phyloP scores from a whole-genome alignment of 768 basidiomycete species.

The Amanita rimosa region DNA sequence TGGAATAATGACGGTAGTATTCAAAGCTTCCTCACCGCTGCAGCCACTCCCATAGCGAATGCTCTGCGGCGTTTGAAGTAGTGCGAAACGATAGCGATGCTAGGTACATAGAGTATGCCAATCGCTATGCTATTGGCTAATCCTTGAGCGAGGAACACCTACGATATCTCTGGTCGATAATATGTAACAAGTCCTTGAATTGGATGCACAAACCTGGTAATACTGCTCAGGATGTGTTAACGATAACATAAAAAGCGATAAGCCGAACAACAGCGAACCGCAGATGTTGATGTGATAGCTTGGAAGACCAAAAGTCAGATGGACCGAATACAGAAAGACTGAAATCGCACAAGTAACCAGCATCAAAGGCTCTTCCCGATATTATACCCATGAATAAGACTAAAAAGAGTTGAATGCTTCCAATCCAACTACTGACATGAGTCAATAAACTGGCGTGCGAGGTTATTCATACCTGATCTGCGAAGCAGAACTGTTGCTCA shows the following conservation, averaged over 20 bases:
- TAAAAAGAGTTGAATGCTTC: constrained; percentile 37
- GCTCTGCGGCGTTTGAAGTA: constrained; percentile 24
- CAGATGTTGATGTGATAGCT: constrained; percentile 34
- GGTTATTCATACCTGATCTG: constrained; percentile 20
- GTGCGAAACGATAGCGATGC: constrained; percentile 23
- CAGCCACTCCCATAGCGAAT: constrained; percentile 23
- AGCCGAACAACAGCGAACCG: constrained; percentile 31
- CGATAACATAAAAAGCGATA: constrained; percentile 37
- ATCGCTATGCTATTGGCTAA: constrained; percentile 36
- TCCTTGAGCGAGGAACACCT: constrained; percentile 39
- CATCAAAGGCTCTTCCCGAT: constrained; percentile 38
- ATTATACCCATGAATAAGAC: constrained; percentile 31
- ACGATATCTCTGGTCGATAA: constrained; percentile 5
- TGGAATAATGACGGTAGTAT: neutral
- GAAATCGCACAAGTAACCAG: constrained; percentile 35
- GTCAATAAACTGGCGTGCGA: neutral
- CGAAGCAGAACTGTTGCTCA: constrained; percentile 20
- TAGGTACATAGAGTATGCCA: constrained; percentile 41
- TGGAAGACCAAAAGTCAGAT: neutral
- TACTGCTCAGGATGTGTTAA: constrained; percentile 25
- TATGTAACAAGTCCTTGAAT: neutral
- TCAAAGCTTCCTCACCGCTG: constrained; percentile 14
- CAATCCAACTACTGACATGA: constrained; percentile 23
- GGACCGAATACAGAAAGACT: neutral
- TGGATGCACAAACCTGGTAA: constrained; percentile 20